Evolutionary conservation across 108 stramenopile genomes (phyloP), one percentile per base, ranked within the genome.

Genomic region (Skeletonema marinoi): DNA sequence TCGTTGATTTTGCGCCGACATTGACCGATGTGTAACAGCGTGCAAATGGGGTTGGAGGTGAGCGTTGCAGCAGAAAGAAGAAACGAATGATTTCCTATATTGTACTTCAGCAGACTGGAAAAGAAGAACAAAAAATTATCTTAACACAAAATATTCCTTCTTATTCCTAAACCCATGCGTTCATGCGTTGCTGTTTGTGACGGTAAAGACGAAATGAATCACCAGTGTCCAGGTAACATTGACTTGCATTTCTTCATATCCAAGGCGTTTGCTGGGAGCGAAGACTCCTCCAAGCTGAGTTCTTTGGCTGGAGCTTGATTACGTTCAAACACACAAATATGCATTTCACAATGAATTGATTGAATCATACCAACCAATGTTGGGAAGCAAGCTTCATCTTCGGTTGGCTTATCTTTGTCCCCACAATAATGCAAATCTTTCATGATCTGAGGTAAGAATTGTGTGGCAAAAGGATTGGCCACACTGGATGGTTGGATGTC

Each of bases 371-470:
- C 83, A 19, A 75, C 71, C 30, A 89, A 60, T 12, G 79, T 86
- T 29, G 89, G 89, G 58, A 89, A 89, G 48, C 88, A 89, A 42
- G 75, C 60, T 61, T 68, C 67, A 39, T 78, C 83, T 25, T 56
- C 44, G 2, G 6, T 6, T 32, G 67, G 50, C n/a, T 60, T 44
- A 6, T 51, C 50, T 17, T 70, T 72, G 59, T 79, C 74, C 7
- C 88, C 87, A 44, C 89, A 89, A 54, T 63, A 89, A 54, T 89
- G 89, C 72, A 89, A 75, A 69, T 89, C 89, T 54, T 75, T 80
- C 80, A 89, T 78, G 10, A 88, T 42, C 73, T 88, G 89, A 1
- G 89, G 89, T 19, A 89, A 59, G 36, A 88, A 77, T 33, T 88
- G 81, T 14, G 84, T 83, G 10, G 83, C 60, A 59, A 89, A 89